Evolutionary conservation across 2,329 filamentous ascomycete genomes (phyloP), one percentile per base, ranked within the genome.

Genomic region (Colletotrichum karsti): DNA sequence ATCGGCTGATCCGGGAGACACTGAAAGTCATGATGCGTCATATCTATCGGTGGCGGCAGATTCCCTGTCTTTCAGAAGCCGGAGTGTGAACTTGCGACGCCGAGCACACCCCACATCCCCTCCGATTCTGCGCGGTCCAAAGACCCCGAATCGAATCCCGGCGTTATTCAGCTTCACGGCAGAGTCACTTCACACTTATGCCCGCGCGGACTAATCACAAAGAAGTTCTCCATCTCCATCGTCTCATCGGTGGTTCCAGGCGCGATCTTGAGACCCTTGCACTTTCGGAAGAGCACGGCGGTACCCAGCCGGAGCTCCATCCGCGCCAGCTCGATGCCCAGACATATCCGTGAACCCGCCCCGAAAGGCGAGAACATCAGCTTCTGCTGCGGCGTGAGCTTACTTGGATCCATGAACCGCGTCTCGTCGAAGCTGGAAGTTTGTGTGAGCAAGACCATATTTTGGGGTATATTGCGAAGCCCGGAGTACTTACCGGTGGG

Each of bases 271-370:
- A 79, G 74, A 55, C 74, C 73, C 0, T 80, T 79, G 67, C 83
- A 87, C 44, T 83, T 76, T 1, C 81, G 78, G 74, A 89, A 88
- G 75, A 90, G 87, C 5, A 81, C 77, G 0, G 86, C 83, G 0
- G 82, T 78, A 0, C 80, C 85, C 42, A 87, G 81, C 10, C 87
- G 80, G 26, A 90, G 72, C 72, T 90, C 87, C 76, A 87, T 87
- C 30, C 79, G 78, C 0, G 88, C 88, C 20, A 91, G 79, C 67
- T 90, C 86, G 20, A 87, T 77, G 3, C 88, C 88, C 15, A 91
- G 78, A 68, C 88, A 91, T 2, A 75, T 79, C 2, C 63, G 41
- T 7, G 24, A 79, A 2, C 87, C 87, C 7, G 81, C 83, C 0
- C 87, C 86, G 73, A 88, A 90, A 0, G 87, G 82, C 66, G 84